phyloP scores from a whole-genome alignment of 78 protist genomes.

The Guillardia theta region DNA sequence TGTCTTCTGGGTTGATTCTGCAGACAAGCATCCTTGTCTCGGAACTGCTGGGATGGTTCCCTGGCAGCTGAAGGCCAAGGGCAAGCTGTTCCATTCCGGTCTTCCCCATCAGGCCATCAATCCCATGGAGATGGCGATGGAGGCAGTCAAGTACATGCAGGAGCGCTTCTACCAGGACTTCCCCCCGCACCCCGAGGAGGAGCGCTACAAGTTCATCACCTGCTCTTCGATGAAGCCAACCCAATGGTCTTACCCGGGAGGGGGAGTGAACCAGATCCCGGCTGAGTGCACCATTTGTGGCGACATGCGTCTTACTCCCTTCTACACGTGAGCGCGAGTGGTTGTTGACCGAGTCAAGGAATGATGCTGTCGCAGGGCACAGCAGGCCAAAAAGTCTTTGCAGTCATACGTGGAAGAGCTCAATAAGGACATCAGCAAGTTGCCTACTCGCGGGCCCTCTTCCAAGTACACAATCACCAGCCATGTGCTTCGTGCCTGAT shows the following conservation, averaged over 20 bases:
- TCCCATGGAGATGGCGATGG: constrained; percentile 1
- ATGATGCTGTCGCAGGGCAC: no score
- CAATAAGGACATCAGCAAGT: not conserved
- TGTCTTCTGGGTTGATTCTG: not conserved
- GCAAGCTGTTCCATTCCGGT: constrained; percentile 39
- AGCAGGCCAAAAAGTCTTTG: not conserved
- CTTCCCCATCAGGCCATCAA: constrained; percentile 24
- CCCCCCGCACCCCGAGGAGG: not conserved
- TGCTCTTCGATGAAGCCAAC: constrained; percentile 8
- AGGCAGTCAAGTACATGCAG: not conserved
- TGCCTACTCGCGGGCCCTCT: not conserved
- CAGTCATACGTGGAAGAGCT: not conserved
- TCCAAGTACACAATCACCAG: no score
- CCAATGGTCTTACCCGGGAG: not conserved
- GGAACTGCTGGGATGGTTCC: constrained; percentile 3
- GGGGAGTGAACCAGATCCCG: not conserved
- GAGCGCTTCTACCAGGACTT: not conserved
- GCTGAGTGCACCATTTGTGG: not conserved
- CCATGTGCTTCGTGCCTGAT: no score
- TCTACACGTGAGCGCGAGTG: no score
- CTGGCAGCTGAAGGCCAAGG: constrained; percentile 29
- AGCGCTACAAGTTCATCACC: not conserved
- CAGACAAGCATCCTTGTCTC: not conserved
- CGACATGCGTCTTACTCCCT: constrained; percentile 39
- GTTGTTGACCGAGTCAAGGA: no score